Evolutionary conservation across 2,329 filamentous ascomycete species (phyloP).

Genomic region (Pseudocercospora fijiensis): DNA sequence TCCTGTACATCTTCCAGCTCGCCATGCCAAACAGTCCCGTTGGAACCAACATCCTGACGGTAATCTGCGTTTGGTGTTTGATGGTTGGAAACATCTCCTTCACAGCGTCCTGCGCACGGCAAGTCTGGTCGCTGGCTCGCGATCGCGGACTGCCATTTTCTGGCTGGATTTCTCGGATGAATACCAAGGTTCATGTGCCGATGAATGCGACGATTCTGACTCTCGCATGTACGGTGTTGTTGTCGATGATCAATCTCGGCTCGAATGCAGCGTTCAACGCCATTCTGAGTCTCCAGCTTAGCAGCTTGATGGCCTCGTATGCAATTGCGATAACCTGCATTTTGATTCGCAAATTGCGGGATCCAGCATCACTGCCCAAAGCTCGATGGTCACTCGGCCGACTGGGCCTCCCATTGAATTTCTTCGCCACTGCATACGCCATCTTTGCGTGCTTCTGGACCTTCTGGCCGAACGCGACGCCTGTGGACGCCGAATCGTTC

Average conservation of each 20-base stretch:
- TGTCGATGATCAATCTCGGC: slow-evolving; percentile 26
- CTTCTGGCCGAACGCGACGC: slow-evolving; percentile 25
- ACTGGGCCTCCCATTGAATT: slow-evolving; percentile 19
- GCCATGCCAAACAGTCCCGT: slow-evolving; percentile 24
- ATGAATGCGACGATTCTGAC: slow-evolving; percentile 25
- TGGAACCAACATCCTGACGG: slow-evolving; percentile 22
- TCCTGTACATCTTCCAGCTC: slow-evolving; percentile 23
- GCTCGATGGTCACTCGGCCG: slow-evolving; percentile 29
- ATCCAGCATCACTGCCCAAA: slow-evolving; percentile 24
- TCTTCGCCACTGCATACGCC: slow-evolving; percentile 19
- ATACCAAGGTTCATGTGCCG: slow-evolving; percentile 21
- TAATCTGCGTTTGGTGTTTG: slow-evolving; percentile 18
- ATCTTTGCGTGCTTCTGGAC: slow-evolving; percentile 27
- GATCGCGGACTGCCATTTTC: slow-evolving; percentile 23
- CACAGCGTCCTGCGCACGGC: slow-evolving; percentile 25
- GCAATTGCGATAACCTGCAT: slow-evolving; percentile 27
- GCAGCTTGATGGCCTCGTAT: slow-evolving; percentile 27
- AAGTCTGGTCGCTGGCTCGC: slow-evolving; percentile 25
- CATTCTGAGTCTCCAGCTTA: slow-evolving; percentile 23
- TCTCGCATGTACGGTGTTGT: slow-evolving; percentile 18
- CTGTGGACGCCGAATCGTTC: slow-evolving; percentile 18
- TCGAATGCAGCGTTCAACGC: slow-evolving; percentile 27
- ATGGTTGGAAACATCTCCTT: slow-evolving; percentile 27
- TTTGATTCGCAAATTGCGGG: slow-evolving; percentile 21
- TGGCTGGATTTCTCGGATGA: slow-evolving; percentile 23